Base-by-base conservation (phyloP, 1,284 basidiomycete genomes). In the Farysia itapuensis region DNA sequence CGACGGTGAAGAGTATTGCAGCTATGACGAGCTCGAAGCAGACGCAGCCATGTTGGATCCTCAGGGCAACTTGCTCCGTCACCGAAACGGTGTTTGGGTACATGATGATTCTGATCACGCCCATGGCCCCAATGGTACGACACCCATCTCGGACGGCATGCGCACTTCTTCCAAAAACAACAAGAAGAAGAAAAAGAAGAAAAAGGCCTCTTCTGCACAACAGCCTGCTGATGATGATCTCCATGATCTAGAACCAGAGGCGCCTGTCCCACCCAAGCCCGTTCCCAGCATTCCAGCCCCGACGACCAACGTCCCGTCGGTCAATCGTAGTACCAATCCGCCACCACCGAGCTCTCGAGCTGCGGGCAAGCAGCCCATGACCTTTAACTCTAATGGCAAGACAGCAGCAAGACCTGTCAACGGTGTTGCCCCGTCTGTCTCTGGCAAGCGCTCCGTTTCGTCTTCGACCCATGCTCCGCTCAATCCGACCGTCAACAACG, bases 321-420 rank as follows among this genome's bases (percentile, higher is more conserved):
- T 77, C 57, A 72, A 72, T 58, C 42, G 49, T 38, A 71, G 19
- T 16, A 9, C 72, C 39, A 51, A 72, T 74, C 53, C 64, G 6
- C 63, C 60, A 8, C 69, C 64, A 44, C 86, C 79, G 28, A 83
- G 82, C 53, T 86, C 86, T 23, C 80, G 86, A 22, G 86, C 86
- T 11, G 85, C 85, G 33, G 86, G 86, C 70, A 88, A 88, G 75
- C 85, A 86, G 67, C 86, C 86, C 22, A 87, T 87, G 86, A 69
- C 67, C 9, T 67, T 71, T 43, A 67, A 37, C 39, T 57, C 61
- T 20, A 52, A 47, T 1, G 61, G 47, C 35, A 70, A 67, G 44
- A 48, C 57, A n/a, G 52, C 69, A 25, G 59, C 67, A 15, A 60
- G 68, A 57, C 76, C 80, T 30, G 52, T 59, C 32, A 70, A 70